Evolutionary conservation across 1,139 yeast genomes (phyloP).

Genomic region (Pneumocystis oryctolagi): DNA sequence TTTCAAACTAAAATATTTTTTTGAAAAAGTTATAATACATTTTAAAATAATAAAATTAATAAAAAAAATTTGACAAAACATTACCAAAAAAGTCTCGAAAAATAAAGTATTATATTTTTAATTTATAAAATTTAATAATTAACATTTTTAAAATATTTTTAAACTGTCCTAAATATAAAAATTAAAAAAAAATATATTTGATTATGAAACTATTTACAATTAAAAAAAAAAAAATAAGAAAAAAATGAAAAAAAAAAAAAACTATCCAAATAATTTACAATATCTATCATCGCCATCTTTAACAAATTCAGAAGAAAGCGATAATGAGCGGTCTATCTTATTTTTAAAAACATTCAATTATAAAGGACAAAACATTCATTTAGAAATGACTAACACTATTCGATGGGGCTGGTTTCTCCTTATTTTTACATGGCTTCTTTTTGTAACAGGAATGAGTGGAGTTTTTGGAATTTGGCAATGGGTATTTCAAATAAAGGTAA

Average conservation of each 20-base stretch:
- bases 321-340: background rate
- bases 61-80: background rate
- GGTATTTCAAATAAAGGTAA: background rate
- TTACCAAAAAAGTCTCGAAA: too few relatives aligned
- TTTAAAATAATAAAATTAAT: background rate
- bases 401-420: background rate
- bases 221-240: background rate
- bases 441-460: background rate
- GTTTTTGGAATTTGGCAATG: slow-evolving; percentile 1
- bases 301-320: background rate
- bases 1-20: background rate
- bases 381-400: background rate
- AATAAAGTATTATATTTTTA: too few relatives aligned
- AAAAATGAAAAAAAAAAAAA: background rate
- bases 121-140: too few relatives aligned
- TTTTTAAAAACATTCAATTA: background rate
- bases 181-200: background rate
- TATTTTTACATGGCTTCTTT: background rate
- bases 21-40: background rate
- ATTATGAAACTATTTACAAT: background rate
- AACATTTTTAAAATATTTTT: too few relatives aligned
- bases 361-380: background rate
- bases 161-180: background rate
- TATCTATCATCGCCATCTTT: background rate
- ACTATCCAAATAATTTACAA: background rate